phyloP scores from a whole-genome alignment of 768 basidiomycete species.

The Calocera viscosa region DNA sequence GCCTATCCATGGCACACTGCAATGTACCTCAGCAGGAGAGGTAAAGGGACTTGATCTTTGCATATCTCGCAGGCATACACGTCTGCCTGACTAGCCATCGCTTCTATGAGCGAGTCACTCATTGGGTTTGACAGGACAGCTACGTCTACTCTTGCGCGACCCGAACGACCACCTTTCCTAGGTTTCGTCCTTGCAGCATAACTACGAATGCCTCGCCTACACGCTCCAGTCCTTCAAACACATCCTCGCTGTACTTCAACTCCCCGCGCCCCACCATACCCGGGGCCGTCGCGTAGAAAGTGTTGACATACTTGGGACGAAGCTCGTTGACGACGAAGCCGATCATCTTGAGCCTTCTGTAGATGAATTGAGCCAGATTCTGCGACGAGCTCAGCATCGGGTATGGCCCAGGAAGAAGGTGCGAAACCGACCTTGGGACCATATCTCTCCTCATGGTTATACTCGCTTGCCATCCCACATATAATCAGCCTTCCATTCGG shows the following conservation, averaged over 20 bases:
- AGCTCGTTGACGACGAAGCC: constrained; percentile 36
- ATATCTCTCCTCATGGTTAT: constrained; percentile 23
- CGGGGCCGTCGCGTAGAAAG: constrained; percentile 35
- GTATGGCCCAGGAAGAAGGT: no score
- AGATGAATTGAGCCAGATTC: constrained; percentile 33
- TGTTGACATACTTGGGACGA: constrained; percentile 28
- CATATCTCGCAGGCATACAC: no score
- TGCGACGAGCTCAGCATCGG: constrained; percentile 16
- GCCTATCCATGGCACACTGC: no score
- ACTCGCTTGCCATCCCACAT: neutral
- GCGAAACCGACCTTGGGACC: constrained; percentile 17
- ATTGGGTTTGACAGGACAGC: no score
- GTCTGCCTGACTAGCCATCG: no score
- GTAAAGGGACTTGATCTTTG: no score
- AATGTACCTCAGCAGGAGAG: no score
- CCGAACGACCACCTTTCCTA: constrained; percentile 29
- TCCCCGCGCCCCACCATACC: constrained; percentile 35
- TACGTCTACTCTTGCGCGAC: neutral
- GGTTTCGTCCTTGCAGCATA: constrained; percentile 29
- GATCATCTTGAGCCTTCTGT: constrained; percentile 33
- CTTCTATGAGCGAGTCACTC: no score
- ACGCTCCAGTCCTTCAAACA: constrained; percentile 35
- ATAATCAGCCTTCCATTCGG: constrained; percentile 7
- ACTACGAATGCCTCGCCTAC: constrained; percentile 31
- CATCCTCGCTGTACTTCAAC: constrained; percentile 37